Conservation (phyloP, 2,329 filamentous ascomycete species). For the Leptographium flavum region DNA sequence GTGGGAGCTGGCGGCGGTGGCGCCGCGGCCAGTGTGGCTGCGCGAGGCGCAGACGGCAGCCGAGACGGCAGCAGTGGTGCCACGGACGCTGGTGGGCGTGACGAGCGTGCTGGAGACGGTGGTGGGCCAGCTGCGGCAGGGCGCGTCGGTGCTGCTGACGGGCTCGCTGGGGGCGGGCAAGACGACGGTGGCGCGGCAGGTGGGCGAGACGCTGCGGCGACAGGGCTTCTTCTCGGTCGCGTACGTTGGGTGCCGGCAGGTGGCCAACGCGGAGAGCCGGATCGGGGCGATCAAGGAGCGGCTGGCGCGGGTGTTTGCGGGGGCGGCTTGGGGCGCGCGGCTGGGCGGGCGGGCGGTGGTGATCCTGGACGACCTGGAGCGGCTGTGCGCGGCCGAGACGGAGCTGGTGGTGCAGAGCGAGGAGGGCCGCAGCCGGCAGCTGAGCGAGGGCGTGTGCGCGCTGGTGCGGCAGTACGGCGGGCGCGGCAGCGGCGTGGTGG, state of each 20-base stretch:
- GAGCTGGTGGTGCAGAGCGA: conserved; percentile 89
- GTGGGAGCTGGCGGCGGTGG: conserved; percentile 63
- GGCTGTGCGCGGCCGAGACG: conserved; percentile 82
- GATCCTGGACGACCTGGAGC: conserved; percentile 84
- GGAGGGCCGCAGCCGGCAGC: conserved; percentile 80
- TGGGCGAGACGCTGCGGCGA: conserved; percentile 59
- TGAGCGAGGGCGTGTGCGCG: conserved; percentile 76
- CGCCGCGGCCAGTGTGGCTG: conserved; percentile 48
- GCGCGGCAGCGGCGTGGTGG: conserved; percentile 63
- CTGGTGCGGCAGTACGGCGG: conserved; percentile 76
- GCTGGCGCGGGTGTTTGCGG: conserved; percentile 69
- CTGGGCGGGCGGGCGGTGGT: conserved; percentile 73
- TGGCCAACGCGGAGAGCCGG: conserved; percentile 82
- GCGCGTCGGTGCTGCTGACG: conserved; percentile 79
- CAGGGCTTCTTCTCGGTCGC: conserved; percentile 67
- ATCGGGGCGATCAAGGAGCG: conserved; percentile 86
- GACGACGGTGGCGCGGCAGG: conserved; percentile 60
- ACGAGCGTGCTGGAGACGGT: conserved; percentile 61
- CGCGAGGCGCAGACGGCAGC: conserved; percentile 20
- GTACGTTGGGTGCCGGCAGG: conserved; percentile 74
- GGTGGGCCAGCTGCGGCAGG: conserved; percentile 61
- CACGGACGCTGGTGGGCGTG: conserved; percentile 62
- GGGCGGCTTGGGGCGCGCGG: conserved; percentile 80
- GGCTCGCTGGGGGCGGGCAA: conserved; percentile 87
- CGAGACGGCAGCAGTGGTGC: conserved; percentile 32